phyloP scores from a whole-genome alignment of 116 monocot species.

The Papilionanthe hybrid region DNA sequence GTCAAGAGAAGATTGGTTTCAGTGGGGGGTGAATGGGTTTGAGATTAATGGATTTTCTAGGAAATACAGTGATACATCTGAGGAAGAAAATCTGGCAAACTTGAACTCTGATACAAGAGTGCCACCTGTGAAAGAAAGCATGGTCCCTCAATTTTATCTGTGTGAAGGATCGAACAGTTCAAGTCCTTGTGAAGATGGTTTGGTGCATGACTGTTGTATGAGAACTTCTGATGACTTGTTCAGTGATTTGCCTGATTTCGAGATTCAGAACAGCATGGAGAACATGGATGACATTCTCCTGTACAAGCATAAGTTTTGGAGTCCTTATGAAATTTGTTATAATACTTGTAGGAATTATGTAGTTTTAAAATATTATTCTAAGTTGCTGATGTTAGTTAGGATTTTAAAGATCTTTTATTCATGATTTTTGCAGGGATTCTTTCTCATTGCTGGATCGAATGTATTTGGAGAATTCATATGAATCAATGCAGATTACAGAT shows the following conservation, averaged over 20 bases:
- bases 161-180: constrained; percentile 14
- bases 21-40: constrained; percentile 4
- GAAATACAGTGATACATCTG: not conserved
- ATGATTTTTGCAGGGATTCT: constrained; percentile 26
- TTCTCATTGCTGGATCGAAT: constrained; percentile 17
- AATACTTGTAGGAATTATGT: constrained; percentile 16
- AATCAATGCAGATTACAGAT: constrained; percentile 11
- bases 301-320: constrained; percentile 29
- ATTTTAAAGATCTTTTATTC: not conserved
- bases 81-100: constrained; percentile 4
- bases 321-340: constrained; percentile 18
- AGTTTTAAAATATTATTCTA: constrained; percentile 7
- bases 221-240: constrained; percentile 15
- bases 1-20: constrained; percentile 18
- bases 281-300: constrained; percentile 34
- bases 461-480: constrained; percentile 8
- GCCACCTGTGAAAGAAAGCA: constrained; percentile 3
- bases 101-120: constrained; percentile 7
- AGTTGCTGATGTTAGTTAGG: not conserved
- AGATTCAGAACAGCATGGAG: constrained; percentile 22
- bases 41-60: not conserved
- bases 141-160: not conserved
- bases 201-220: not conserved
- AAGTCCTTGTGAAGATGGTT: constrained; percentile 2
- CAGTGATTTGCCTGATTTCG: constrained; percentile 13